Evolutionary conservation across 2,329 filamentous ascomycete species (phyloP), one percentile per base, ranked within the genome.

Genomic region (Tolypocladium sp.): DNA sequence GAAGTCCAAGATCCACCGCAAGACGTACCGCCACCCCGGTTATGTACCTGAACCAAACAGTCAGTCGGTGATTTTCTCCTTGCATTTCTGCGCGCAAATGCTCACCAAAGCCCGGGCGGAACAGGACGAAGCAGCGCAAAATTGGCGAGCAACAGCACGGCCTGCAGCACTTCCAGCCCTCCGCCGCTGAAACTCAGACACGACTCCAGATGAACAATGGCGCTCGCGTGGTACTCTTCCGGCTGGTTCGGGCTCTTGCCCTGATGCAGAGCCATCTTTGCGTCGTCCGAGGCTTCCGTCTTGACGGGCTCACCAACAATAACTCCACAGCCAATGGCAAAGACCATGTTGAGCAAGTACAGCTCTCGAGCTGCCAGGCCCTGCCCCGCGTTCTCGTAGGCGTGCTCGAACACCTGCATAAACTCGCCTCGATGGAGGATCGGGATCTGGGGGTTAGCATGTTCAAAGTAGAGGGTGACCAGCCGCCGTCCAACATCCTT

Each of bases 271-370:
- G 64, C 58, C 33, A 68, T 58, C 59, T 62, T 67, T 42, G 64
- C 62, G 51, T 73, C 69, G 3, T 70, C 72, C 35, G 72, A 67
- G 51, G 76, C 71, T 53, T 78, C 74, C 9, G 82, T 72, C 69
- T 83, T 72, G 72, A 83, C 67, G 67, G 77, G 76, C 72, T 88
- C 77, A 63, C 82, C 90, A 65, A 96, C 86, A 64, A 97, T 96
- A 66, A 97, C 96, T 22, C 92, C 93, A 22, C 90, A 89, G 8
- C 94, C 94, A 67, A 97, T 97, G 17, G 93, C 93, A 75, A 96
- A 97, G 30, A 97, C 92, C 74, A 97, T 97, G 73, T 97, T 97
- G 63, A 97, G 80, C 76, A 95, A 85, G 74, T 97, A 97, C n/a
- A 94, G 80, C 73, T 96, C 92, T 58, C 89, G 82, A 5, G 91